A percentile compares a stretch with the other conserved stretches of the same genome.
Conservation (phyloP, 2,329 filamentous ascomycete genomes). For the Sporothrix pseudoabietina region DNA sequence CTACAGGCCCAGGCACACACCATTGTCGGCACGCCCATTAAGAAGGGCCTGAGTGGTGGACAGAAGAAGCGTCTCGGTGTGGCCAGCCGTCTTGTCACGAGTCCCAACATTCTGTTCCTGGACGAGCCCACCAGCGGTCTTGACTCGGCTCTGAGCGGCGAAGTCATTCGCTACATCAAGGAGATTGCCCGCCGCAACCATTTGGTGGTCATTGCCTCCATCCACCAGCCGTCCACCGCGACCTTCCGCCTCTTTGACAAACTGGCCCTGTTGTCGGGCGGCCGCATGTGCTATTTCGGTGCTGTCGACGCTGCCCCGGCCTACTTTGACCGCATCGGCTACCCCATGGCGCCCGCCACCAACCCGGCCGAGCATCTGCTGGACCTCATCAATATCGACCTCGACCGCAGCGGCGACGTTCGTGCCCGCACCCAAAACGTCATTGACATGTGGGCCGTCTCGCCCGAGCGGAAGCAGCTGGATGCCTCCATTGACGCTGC, state of each 20-base stretch:
- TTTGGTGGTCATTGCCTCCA: conserved; percentile 86
- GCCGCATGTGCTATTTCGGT: conserved; percentile 79
- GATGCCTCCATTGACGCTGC: conserved; percentile 33
- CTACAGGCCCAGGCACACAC: conserved; percentile 67
- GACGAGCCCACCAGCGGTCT: conserved; percentile 84
- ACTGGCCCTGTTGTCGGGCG: conserved; percentile 75
- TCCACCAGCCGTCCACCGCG: conserved; percentile 95
- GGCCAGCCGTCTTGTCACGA: conserved; percentile 78
- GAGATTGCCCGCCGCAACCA: conserved; percentile 74
- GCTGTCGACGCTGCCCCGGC: conserved; percentile 68
- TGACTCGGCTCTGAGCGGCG: conserved; percentile 74
- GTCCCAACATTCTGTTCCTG: conserved; percentile 77
- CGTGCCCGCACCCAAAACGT: conserved; percentile 55
- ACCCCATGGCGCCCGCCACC: conserved; percentile 64
- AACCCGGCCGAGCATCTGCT: conserved; percentile 87
- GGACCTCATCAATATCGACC: conserved; percentile 75
- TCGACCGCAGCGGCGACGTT: conserved; percentile 55
- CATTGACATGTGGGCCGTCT: conserved; percentile 44
- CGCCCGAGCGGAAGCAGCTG: not conserved
- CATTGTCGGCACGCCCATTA: conserved; percentile 78
- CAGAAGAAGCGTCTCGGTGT: conserved; percentile 82
- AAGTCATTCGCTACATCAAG: conserved; percentile 75
- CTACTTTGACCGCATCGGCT: conserved; percentile 76
- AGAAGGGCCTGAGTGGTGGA: conserved; percentile 80
- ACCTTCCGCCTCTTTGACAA: conserved; percentile 89